Conservation (phyloP, 176 grass and related monocot species). For the Rhynchospora tenuis region DNA sequence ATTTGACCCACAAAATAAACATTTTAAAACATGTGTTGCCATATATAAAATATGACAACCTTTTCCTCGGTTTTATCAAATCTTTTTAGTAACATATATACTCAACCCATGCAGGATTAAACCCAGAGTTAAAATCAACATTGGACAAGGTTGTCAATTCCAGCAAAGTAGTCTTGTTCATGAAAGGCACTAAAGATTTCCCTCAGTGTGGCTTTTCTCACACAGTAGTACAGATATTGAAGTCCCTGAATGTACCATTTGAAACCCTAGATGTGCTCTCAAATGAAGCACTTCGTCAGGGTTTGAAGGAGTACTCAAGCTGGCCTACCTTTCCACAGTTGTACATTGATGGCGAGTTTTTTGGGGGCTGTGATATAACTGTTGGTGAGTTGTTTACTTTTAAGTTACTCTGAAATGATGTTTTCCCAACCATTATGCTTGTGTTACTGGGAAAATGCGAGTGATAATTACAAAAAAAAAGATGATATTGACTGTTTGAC, state of each 20-base stretch:
- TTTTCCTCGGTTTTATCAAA: not conserved
- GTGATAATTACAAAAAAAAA: not conserved
- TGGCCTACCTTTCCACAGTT: conserved; percentile 98
- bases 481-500: not conserved
- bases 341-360: conserved; percentile 95
- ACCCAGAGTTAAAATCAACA: conserved; percentile 58
- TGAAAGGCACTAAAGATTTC: conserved; percentile 95
- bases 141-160: conserved; percentile 76
- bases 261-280: conserved; percentile 80
- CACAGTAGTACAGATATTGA: conserved; percentile 87
- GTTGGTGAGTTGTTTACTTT: conserved; percentile 34
- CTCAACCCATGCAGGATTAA: conserved; percentile 10
- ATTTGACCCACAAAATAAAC: not conserved
- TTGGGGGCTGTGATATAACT: conserved; percentile 87
- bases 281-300: conserved; percentile 75
- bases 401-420: not conserved
- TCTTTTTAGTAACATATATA: not conserved
- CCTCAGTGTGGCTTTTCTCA: conserved; percentile 96
- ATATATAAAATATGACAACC: not conserved
- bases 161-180: conserved; percentile 82
- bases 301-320: conserved; percentile 93
- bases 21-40: not conserved
- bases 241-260: conserved; percentile 78
- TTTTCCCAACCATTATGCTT: not conserved
- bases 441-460: not conserved